These are phyloP conservation scores for Phylloporus sp. DNA, from an alignment of 768 basidiomycete species.

Conservation along the genomic window DNA sequence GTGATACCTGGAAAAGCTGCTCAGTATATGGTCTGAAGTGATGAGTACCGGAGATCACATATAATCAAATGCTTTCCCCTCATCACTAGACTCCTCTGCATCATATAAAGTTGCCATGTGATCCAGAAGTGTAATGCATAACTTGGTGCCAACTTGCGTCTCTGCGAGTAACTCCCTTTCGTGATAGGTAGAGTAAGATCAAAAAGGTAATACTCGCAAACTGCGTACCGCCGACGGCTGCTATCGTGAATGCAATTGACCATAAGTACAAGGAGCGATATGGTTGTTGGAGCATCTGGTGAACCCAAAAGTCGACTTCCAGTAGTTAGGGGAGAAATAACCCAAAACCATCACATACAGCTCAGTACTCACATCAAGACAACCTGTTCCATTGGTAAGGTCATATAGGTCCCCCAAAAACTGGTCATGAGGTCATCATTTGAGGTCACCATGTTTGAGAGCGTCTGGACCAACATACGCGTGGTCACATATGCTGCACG, in stretches of 20 bases:
- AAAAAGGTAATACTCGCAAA: constrained; percentile 6
- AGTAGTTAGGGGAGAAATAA: constrained; percentile 6
- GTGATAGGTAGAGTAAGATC: not conserved
- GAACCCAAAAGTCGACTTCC: constrained; percentile 59
- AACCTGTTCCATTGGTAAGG: constrained; percentile 66
- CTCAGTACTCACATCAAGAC: constrained; percentile 62
- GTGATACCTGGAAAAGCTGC: constrained; percentile 46
- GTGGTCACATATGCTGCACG: constrained; percentile 56
- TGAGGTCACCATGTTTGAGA: constrained; percentile 81
- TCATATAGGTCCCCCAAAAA: constrained; percentile 64
- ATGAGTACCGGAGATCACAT: constrained; percentile 44
- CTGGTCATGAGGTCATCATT: constrained; percentile 55
- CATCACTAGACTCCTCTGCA: constrained; percentile 58
- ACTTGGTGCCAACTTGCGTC: constrained; percentile 53
- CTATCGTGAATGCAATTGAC: constrained; percentile 66
- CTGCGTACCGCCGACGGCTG: constrained; percentile 50
- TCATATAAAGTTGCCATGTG: constrained; percentile 69
- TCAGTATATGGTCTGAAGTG: constrained; percentile 7
- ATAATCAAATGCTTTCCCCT: constrained; percentile 68
- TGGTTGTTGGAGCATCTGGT: constrained; percentile 56
- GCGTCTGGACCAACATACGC: constrained; percentile 67
- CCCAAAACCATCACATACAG: not conserved
- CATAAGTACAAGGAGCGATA: constrained; percentile 66
- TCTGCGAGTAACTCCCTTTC: constrained; percentile 47
- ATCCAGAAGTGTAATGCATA: constrained; percentile 69